A percentile compares a stretch with the other conserved stretches of the same genome.
phyloP scores from a whole-genome alignment of 2,329 filamentous ascomycete species.

The Pseudopyrenochaeta lycopersici region DNA sequence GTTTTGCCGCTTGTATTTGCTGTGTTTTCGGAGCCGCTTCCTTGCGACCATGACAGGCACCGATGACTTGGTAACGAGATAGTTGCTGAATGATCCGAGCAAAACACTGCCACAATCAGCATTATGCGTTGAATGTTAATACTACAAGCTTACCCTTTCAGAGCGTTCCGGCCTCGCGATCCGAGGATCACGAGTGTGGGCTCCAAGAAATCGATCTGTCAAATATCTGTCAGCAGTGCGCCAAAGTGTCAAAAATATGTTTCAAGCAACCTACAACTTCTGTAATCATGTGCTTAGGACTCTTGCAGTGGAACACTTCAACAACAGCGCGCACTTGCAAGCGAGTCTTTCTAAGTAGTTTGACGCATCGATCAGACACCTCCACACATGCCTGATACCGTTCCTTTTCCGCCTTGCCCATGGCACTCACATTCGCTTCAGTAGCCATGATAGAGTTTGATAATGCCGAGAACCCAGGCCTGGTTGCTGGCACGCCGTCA shows the following conservation, averaged over 20 bases:
- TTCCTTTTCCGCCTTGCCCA: conserved; percentile 73
- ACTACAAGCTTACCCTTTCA: conserved; percentile 78
- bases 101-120: conserved; percentile 72
- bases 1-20: conserved; percentile 77
- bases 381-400: conserved; percentile 81
- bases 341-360: conserved; percentile 86
- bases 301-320: conserved; percentile 98
- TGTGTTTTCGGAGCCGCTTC: conserved; percentile 87
- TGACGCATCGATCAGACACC: conserved; percentile 85
- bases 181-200: conserved; percentile 94
- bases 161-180: conserved; percentile 85
- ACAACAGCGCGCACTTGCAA: conserved; percentile 93
- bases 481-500: conserved; percentile 41
- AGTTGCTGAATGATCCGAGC: conserved; percentile 95
- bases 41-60: conserved; percentile 98
- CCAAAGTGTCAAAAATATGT: conserved; percentile 15
- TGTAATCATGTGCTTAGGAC: conserved; percentile 92
- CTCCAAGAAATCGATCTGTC: conserved; percentile 83
- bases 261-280: conserved; percentile 71
- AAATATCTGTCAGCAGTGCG: conserved; percentile 33
- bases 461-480: conserved; percentile 42
- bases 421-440: conserved; percentile 50
- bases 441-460: conserved; percentile 45
- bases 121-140: conserved; percentile 12
- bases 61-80: conserved; percentile 94